Base-by-base conservation (phyloP, 371 early-diverging fungal species). In the Dichotomocladium elegans region DNA sequence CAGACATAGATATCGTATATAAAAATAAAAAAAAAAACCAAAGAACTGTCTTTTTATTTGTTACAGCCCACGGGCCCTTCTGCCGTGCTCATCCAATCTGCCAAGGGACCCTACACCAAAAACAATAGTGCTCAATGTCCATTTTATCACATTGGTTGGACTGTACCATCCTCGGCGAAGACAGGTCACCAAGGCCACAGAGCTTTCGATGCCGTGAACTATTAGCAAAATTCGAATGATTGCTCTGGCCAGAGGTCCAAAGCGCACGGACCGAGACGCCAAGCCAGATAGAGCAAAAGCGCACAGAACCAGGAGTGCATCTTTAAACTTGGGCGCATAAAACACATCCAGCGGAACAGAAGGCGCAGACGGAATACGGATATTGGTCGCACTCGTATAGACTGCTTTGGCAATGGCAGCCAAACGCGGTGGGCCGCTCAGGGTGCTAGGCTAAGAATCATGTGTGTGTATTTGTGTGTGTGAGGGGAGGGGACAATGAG, bases 371-470 rank as follows among this genome's bases (percentile, higher is more conserved):
- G 71, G 71, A 3, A 64, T 63, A 19, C 66, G 66, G n/a, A 64
- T 48, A 14, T 67, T 53, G n/a, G 61, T 64, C 5, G 63, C 64
- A 10, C 64, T 53, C 3, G 74, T 71, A 46, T 66, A 60, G 12
- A 63, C 50, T 8, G 74, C 71, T 52, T 70, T 74, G 9, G 71
- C 68, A 41, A 74, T 63, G 6, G 74, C 74, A n/a, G 55, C 64
- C 3, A 74, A 29, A 2, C 68, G 70, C 10, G 74, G 74, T 19
- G 71, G 71, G 4, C 71, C 71, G 6, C 53, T 24, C 9, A 74
- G 43, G n/a, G 71, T 68, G 30, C 71, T 74, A 29, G 70, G 71
- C 74, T 74, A 45, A 17, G 6, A 4, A 37, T n/a, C n/a, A n/a
- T n/a, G n/a, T n/a, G n/a, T n/a, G n/a, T n/a, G n/a, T n/a, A n/a